Conservation (phyloP, 2,329 filamentous ascomycete species). For the Ophiognomonia clavigignenti-juglandacearum region DNA sequence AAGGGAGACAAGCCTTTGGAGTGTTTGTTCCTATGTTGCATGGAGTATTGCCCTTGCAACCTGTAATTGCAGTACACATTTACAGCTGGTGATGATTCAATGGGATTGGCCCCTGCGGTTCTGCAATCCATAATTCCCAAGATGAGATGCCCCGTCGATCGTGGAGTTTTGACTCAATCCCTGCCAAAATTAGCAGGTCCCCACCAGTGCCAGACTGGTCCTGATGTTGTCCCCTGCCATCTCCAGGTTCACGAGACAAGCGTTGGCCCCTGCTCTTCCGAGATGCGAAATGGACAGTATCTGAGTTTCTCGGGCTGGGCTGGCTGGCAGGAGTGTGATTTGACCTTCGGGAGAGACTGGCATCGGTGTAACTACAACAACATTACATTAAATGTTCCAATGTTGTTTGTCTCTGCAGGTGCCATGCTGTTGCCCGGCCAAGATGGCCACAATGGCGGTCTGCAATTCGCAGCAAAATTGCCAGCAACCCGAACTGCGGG, state of each 20-base stretch:
- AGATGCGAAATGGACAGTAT: slow-evolving; percentile 13
- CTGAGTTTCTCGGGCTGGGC: not conserved
- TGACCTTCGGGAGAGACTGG: no score
- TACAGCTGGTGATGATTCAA: not conserved
- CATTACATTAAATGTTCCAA: no score
- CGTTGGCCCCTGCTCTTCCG: slow-evolving; percentile 14
- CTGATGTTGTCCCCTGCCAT: not conserved
- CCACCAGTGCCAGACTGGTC: not conserved
- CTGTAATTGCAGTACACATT: no score
- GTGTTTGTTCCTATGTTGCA: not conserved
- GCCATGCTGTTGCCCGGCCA: slow-evolving; percentile 3
- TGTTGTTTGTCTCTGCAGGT: not conserved
- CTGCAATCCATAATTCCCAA: not conserved
- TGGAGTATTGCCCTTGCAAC: not conserved
- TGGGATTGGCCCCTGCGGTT: not conserved
- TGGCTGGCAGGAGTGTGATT: not conserved
- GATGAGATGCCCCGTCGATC: slow-evolving; percentile 10
- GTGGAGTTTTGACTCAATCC: slow-evolving; percentile 3
- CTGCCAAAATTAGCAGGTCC: slow-evolving; percentile 4
- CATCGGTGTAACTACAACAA: no score
- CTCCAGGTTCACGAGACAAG: slow-evolving; percentile 6
- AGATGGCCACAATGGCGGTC: slow-evolving; percentile 7
- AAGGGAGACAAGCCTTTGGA: not conserved
- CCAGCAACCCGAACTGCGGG: no score
- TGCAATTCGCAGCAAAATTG: not conserved